phyloP scores from a whole-genome alignment of 2,329 filamentous ascomycete species.

The Botrytis galanthina region DNA sequence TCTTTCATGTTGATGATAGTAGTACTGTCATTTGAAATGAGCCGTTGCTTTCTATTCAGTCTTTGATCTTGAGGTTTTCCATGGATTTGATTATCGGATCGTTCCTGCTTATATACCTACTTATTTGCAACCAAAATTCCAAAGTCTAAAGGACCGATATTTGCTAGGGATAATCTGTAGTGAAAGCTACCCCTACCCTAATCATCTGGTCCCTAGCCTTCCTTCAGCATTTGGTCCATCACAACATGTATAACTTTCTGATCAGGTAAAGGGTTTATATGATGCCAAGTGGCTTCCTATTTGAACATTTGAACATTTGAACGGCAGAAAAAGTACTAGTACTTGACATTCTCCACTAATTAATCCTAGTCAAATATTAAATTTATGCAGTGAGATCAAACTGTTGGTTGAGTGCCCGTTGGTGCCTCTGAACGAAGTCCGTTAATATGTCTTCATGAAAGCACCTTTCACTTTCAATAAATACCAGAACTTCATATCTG shows the following conservation, averaged over 20 bases:
- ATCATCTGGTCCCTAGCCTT: neutral
- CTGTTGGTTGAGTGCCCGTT: neutral
- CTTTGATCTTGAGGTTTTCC: neutral
- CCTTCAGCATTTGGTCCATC: neutral
- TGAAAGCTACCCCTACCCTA: neutral
- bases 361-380: neutral
- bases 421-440: neutral
- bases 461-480: neutral
- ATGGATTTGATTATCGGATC: neutral
- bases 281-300: neutral
- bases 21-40: neutral
- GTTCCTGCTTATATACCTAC: neutral
- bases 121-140: neutral
- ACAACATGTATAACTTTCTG: neutral
- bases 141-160: neutral
- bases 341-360: neutral
- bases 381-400: neutral
- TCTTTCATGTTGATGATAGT: neutral
- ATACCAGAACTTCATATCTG: neutral
- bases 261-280: neutral
- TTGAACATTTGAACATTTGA: neutral
- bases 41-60: neutral
- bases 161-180: neutral
- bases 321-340: neutral
- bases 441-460: neutral